Percentiles rank a stretch among this genome's conserved stretches.
phyloP scores from a whole-genome alignment of 2,329 filamentous ascomycete species.

The Trichoderma citrinoviride region DNA sequence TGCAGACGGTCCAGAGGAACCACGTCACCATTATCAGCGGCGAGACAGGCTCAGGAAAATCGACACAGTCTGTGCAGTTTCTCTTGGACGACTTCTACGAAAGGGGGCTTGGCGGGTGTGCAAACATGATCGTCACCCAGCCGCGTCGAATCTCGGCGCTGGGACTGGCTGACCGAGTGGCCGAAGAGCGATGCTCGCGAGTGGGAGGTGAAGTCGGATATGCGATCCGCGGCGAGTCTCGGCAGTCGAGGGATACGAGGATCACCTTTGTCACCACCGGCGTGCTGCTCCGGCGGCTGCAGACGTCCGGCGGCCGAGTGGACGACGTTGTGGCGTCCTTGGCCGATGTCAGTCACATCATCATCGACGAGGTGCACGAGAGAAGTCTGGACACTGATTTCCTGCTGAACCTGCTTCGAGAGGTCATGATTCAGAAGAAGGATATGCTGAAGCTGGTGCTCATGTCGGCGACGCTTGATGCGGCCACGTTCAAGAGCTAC shows the following conservation, averaged over 20 bases:
- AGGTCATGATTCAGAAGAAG: constrained; percentile 70
- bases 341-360: constrained; percentile 87
- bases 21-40: constrained; percentile 96
- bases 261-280: constrained; percentile 96
- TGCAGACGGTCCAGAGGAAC: constrained; percentile 69
- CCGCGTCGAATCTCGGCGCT: constrained; percentile 92
- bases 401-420: constrained; percentile 78
- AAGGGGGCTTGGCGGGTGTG: constrained; percentile 68
- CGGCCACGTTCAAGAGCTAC: constrained; percentile 78
- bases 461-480: constrained; percentile 96
- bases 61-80: constrained; percentile 95
- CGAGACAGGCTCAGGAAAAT: constrained; percentile 95
- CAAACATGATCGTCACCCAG: constrained; percentile 94
- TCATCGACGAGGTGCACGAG: constrained; percentile 97
- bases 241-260: constrained; percentile 68
- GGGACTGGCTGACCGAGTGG: constrained; percentile 89
- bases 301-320: constrained; percentile 77
- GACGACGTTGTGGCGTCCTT: constrained; percentile 79
- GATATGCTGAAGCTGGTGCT: constrained; percentile 85
- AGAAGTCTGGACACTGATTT: constrained; percentile 94
- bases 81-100: constrained; percentile 86
- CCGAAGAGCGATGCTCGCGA: constrained; percentile 78
- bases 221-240: constrained; percentile 85
- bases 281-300: constrained; percentile 85
- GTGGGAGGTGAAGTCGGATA: constrained; percentile 91